These are phyloP conservation scores for Thelephora terrestris DNA, from an alignment of 1,284 basidiomycete genomes.

Conservation along the genomic window DNA sequence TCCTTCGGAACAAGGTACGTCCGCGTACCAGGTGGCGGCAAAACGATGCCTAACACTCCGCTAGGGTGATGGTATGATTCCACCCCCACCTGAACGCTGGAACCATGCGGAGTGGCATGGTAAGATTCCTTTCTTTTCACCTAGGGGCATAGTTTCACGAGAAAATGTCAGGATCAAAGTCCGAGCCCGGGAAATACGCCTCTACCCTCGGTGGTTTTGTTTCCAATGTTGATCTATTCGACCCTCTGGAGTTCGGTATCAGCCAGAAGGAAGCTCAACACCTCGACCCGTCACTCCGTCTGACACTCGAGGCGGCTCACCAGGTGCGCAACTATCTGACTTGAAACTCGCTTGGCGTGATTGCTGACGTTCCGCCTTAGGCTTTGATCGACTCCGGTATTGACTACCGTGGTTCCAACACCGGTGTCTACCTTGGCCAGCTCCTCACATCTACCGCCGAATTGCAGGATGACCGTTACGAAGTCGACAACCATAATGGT, in stretches of 20 bases:
- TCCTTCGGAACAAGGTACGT: slow-evolving; percentile 19
- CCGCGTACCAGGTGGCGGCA: not conserved
- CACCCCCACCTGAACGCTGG: slow-evolving; percentile 19
- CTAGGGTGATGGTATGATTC: slow-evolving; percentile 21
- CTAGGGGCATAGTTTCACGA: not conserved
- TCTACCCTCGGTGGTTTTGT: slow-evolving; percentile 22
- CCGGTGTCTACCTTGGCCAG: slow-evolving; percentile 23
- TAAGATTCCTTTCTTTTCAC: not conserved
- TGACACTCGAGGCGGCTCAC: slow-evolving; percentile 17
- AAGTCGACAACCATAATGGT: slow-evolving; percentile 18
- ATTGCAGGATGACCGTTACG: slow-evolving; percentile 19
- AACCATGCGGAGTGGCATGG: slow-evolving; percentile 21
- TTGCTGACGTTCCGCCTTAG: not conserved
- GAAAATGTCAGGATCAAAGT: not conserved
- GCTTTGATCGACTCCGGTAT: slow-evolving; percentile 24
- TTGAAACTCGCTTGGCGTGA: not conserved
- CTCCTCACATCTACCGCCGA: slow-evolving; percentile 18
- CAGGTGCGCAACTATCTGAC: slow-evolving; percentile 10
- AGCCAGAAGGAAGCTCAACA: slow-evolving; percentile 16
- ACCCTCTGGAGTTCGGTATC: slow-evolving; percentile 24
- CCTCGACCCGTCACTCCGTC: slow-evolving; percentile 18
- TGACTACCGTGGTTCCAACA: slow-evolving; percentile 24
- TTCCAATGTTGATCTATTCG: slow-evolving; percentile 20
- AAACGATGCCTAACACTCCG: not conserved
- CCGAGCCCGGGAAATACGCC: slow-evolving; percentile 20